Conservation (phyloP, 805 yeast species). For the Hagleromyces aurorensis region DNA sequence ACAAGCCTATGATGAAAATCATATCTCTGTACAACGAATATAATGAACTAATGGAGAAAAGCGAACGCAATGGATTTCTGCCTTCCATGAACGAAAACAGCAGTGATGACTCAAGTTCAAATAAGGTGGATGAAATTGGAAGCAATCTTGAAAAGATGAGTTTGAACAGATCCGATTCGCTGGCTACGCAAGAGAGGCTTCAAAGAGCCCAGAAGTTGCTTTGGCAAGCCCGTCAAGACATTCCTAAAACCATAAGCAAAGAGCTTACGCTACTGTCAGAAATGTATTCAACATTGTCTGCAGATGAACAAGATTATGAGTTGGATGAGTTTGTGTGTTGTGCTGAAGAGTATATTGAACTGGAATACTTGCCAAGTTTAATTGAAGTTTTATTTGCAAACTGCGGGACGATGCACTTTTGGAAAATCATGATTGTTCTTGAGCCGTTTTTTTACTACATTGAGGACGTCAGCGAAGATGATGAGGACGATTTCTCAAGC, state of each 20-base stretch:
- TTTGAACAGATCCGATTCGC: conserved; percentile 3
- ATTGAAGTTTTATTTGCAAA: conserved; percentile 27
- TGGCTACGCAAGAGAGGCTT: conserved; percentile 22
- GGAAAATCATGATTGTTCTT: conserved; percentile 31
- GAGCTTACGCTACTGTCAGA: conserved; percentile 30
- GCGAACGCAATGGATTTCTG: conserved; percentile 29
- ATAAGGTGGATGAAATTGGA: not conserved
- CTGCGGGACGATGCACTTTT: conserved; percentile 24
- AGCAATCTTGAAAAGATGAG: conserved; percentile 3
- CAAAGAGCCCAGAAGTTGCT: conserved; percentile 27
- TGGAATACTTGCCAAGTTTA: conserved; percentile 29
- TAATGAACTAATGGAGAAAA: conserved; percentile 30
- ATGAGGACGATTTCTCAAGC: conserved; percentile 5
- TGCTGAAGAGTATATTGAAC: conserved; percentile 32
- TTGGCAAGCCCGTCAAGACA: conserved; percentile 30
- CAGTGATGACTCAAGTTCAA: conserved; percentile 1
- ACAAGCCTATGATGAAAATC: conserved; percentile 33
- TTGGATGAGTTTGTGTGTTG: conserved; percentile 32
- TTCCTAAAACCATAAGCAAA: conserved; percentile 31
- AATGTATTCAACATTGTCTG: conserved; percentile 31
- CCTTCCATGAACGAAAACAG: conserved; percentile 7
- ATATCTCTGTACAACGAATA: conserved; percentile 31
- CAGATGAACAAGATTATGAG: conserved; percentile 32
- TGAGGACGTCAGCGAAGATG: conserved; percentile 28
- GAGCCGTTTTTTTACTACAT: conserved; percentile 33